phyloP scores from a whole-genome alignment of 2,329 filamentous ascomycete species.

The Arthrinium puccinioides region DNA sequence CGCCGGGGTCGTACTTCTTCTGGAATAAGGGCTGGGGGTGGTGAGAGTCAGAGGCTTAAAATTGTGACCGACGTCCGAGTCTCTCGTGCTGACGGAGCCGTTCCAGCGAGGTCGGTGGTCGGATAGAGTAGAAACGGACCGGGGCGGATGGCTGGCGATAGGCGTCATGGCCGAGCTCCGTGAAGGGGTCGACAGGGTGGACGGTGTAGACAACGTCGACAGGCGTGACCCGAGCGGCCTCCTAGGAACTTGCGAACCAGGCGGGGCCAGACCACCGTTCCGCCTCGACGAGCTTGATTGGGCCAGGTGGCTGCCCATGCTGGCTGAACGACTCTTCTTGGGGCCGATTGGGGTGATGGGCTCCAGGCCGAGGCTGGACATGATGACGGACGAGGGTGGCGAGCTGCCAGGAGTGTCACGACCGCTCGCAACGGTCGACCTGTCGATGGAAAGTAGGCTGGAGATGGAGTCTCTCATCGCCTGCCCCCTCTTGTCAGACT shows the following conservation, averaged over 20 bases:
- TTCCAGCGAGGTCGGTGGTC: conserved; percentile 68
- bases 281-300: conserved; percentile 32
- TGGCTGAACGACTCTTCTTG: conserved; percentile 40
- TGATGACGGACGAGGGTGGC: conserved; percentile 54
- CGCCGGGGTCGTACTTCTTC: conserved; percentile 32
- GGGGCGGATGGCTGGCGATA: conserved; percentile 31
- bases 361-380: conserved; percentile 47
- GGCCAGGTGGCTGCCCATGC: conserved; percentile 36
- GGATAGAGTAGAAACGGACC: conserved; percentile 35
- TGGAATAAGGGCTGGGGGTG: conserved; percentile 51
- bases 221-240: conserved; percentile 35
- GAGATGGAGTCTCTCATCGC: conserved; percentile 89
- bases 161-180: conserved; percentile 43
- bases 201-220: conserved; percentile 33
- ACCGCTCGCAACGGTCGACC: conserved; percentile 61
- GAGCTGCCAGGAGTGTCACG: conserved; percentile 65
- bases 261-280: conserved; percentile 36
- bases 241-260: conserved; percentile 29
- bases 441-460: conserved; percentile 79
- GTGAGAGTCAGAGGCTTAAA: conserved; percentile 57
- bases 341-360: conserved; percentile 36
- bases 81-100: conserved; percentile 53
- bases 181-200: conserved; percentile 24
- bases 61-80: conserved; percentile 60
- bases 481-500: conserved; percentile 55